Conservation (phyloP, 202 grass and related monocot genomes). For the Brachypodium distachyon region DNA sequence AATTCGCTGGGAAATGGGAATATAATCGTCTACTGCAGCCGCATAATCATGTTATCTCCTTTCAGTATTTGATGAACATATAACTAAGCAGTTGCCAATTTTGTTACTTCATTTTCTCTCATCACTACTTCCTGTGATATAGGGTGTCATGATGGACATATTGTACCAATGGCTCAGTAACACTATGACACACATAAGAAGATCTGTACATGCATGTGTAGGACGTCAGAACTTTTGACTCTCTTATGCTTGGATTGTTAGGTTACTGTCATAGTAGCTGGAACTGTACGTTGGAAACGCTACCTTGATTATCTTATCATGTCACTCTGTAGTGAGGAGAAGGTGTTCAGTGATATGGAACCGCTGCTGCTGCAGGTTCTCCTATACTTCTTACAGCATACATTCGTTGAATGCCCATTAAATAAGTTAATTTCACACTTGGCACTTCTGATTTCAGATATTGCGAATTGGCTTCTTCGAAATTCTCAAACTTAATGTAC, state of each 20-base stretch:
- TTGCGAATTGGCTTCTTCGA: constrained; percentile 79
- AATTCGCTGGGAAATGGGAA: not conserved
- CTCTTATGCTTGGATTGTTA: constrained; percentile 31
- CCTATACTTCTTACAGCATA: constrained; percentile 13
- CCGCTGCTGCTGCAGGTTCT: constrained; percentile 79
- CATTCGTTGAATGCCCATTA: not conserved
- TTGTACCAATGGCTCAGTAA: not conserved
- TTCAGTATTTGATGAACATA: constrained; percentile 15
- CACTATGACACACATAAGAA: not conserved
- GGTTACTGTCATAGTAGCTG: constrained; percentile 83
- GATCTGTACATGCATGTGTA: not conserved
- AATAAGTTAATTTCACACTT: constrained; percentile 1
- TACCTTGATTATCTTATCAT: constrained; percentile 94
- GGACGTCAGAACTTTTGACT: constrained; percentile 10
- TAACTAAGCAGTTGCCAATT: not conserved
- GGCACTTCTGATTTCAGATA: constrained; percentile 58
- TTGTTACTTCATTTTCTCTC: not conserved
- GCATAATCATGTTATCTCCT: not conserved
- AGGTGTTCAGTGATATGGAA: constrained; percentile 81
- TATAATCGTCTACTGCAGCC: not conserved
- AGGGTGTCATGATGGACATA: not conserved
- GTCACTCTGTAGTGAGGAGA: constrained; percentile 77
- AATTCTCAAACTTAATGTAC: constrained; percentile 83
- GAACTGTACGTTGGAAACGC: constrained; percentile 80
- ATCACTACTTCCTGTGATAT: not conserved